Evolutionary conservation across 805 yeast genomes (phyloP).

Genomic region (Teunomyces pallodes): DNA sequence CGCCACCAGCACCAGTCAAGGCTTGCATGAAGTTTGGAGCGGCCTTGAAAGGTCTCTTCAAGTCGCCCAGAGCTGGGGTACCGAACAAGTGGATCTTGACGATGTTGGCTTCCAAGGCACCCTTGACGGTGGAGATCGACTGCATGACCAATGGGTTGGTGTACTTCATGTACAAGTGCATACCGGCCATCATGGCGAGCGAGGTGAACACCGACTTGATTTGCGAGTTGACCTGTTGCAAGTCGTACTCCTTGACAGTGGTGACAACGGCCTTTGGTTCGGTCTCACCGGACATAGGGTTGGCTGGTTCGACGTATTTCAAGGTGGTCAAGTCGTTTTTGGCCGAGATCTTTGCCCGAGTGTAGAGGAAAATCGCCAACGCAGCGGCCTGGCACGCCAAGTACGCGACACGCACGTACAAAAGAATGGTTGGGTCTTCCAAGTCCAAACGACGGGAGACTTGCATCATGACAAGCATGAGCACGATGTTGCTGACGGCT

Average conservation of each 20-base stretch:
- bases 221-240: constrained; percentile 75
- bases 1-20: constrained; percentile 58
- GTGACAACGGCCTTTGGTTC: constrained; percentile 78
- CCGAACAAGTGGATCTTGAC: constrained; percentile 89
- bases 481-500: constrained; percentile 75
- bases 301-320: constrained; percentile 86
- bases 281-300: constrained; percentile 71
- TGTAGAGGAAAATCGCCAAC: constrained; percentile 62
- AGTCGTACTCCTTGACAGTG: constrained; percentile 92
- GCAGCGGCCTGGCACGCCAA: constrained; percentile 63
- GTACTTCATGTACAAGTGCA: constrained; percentile 96
- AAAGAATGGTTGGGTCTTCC: constrained; percentile 73
- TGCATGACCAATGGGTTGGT: constrained; percentile 97
- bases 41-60: constrained; percentile 95
- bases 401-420: constrained; percentile 76
- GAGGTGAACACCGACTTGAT: constrained; percentile 84
- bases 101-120: constrained; percentile 84
- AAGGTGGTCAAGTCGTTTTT: constrained; percentile 90
- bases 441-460: constrained; percentile 84
- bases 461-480: constrained; percentile 97
- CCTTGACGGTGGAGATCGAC: constrained; percentile 84
- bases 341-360: constrained; percentile 56
- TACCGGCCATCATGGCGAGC: constrained; percentile 95
- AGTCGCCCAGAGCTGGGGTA: constrained; percentile 78
- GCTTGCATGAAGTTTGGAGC: constrained; percentile 53